Evolutionary conservation across 2,329 filamentous ascomycete genomes (phyloP).

Genomic region (Bipolaris bicolor): DNA sequence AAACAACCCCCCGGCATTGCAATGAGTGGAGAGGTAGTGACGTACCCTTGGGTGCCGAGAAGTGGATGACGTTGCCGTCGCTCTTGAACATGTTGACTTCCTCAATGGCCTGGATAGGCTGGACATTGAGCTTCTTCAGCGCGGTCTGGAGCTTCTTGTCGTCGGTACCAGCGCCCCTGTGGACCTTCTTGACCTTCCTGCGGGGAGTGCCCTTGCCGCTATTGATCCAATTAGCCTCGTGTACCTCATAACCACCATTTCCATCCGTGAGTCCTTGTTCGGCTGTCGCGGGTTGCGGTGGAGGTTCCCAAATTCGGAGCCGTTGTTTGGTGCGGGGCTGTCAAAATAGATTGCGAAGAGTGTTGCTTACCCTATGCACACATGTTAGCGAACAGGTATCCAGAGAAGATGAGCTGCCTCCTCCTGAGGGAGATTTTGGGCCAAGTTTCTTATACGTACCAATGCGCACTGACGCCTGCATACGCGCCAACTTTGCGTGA

Average conservation of each 20-base stretch:
- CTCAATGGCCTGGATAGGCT: constrained; percentile 99
- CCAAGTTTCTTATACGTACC: constrained; percentile 42
- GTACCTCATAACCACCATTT: constrained; percentile 2
- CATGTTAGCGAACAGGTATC: constrained; percentile 28
- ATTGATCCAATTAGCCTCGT: constrained; percentile 36
- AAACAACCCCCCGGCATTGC: not conserved
- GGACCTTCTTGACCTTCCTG: constrained; percentile 97
- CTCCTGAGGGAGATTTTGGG: not conserved
- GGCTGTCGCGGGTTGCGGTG: constrained; percentile 3
- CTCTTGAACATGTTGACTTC: constrained; percentile 99
- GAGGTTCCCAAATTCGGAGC: constrained; percentile 10
- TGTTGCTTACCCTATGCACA: constrained; percentile 42
- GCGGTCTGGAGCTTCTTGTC: constrained; percentile 99
- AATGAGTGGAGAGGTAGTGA: constrained; percentile 7
- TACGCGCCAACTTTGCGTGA: constrained; percentile 54
- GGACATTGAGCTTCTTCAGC: constrained; percentile 99
- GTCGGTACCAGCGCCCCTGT: constrained; percentile 89
- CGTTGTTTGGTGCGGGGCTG: constrained; percentile 25
- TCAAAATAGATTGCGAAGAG: constrained; percentile 24
- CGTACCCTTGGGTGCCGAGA: constrained; percentile 94
- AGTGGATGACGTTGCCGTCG: constrained; percentile 99
- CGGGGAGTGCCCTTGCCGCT: constrained; percentile 98
- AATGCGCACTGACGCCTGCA: constrained; percentile 54
- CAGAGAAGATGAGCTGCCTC: constrained; percentile 16
- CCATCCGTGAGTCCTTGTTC: not conserved